Evolutionary conservation across 2,329 filamentous ascomycete genomes (phyloP), one percentile per base, ranked within the genome.

Genomic region (Xylariaceae sp.): DNA sequence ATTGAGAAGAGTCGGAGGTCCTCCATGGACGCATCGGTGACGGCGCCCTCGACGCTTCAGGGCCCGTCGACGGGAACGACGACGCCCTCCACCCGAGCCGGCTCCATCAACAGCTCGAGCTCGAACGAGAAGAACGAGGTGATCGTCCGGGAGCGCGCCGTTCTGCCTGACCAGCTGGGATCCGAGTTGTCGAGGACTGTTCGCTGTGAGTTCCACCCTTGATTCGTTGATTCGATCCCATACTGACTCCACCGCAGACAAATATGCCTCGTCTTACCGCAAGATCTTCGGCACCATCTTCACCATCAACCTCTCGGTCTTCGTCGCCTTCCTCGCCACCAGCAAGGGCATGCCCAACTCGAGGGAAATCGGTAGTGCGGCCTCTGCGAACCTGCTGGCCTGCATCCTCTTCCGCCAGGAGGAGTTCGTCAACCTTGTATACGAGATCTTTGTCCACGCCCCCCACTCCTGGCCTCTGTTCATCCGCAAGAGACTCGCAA

Each of bases 211-310:
- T 47, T 3, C 31, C 32, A 15, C 24, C 4, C 15, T 26, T n/a
- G 9, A 14, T 9, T 9, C 9, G 9, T 36, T 8, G 19, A 13
- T 28, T 29, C 18, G 8, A 21, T 30, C 16, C 18, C 15, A 9
- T 29, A 33, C 45, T 52, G 34, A 52, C 24, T 24, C 9, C 9
- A 12, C 9, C 31, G 5, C 21, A 55, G 54, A 55, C 38, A 53
- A 54, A 46, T 56, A 56, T 34, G 54, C 54, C 18, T 54, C 51
- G 11, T 52, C 51, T 9, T 80, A 80, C 49, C 67, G 76, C 14
- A 69, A 71, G 5, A 68, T 80, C 11, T 78, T 80, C 55, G 69
- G 70, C 18, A 40, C 73, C 3, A 65, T 76, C 30, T 69, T 73
- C 43, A 51, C 76, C 16, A 52, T 66, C 48, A 80, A 80, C 50